These are phyloP conservation scores for Diutina catenulata DNA, from an alignment of 1,139 yeast species.

Conservation along the genomic window DNA sequence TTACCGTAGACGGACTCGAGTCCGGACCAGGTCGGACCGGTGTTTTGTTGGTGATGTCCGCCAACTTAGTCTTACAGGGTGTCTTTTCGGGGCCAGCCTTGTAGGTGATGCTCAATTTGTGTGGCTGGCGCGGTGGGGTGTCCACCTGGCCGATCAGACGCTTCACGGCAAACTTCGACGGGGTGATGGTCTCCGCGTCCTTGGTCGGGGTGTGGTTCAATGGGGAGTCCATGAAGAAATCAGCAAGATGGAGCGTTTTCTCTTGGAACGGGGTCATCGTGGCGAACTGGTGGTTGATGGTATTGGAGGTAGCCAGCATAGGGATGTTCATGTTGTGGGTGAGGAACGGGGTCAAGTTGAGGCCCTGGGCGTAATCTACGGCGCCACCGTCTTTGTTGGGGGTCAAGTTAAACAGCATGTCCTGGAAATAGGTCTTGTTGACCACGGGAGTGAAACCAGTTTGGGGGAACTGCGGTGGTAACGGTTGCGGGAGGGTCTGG, in stretches of 20 bases:
- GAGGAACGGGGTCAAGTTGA: conserved; percentile 34
- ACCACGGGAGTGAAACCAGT: conserved; percentile 14
- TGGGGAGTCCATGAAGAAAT: conserved; percentile 36
- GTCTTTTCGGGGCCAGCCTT: conserved; percentile 6
- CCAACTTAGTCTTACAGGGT: conserved; percentile 13
- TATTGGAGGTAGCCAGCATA: conserved; percentile 11
- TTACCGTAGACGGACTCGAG: conserved; percentile 1
- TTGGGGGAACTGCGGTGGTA: conserved; percentile 19
- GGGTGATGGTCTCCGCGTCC: conserved; percentile 31
- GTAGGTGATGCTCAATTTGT: conserved; percentile 11
- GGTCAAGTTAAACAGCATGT: conserved; percentile 9
- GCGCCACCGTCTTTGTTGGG: conserved; percentile 6
- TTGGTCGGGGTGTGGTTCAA: conserved; percentile 17
- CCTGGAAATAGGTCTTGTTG: conserved; percentile 6
- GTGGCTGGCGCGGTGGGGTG: conserved; percentile 31
- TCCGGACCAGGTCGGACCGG: background rate
- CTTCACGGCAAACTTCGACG: conserved; percentile 28
- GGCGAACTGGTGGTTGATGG: conserved; percentile 10
- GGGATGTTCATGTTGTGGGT: conserved; percentile 19
- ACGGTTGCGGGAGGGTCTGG: background rate
- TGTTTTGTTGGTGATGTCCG: conserved; percentile 2
- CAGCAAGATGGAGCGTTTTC: conserved; percentile 29
- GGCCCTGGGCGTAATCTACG: conserved; percentile 19
- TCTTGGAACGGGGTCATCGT: conserved; percentile 33
- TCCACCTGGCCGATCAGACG: conserved; percentile 27